A percentile compares a stretch with the other conserved stretches of the same genome.
phyloP scores from a whole-genome alignment of 768 basidiomycete species.

The Lactifluus rugatus region DNA sequence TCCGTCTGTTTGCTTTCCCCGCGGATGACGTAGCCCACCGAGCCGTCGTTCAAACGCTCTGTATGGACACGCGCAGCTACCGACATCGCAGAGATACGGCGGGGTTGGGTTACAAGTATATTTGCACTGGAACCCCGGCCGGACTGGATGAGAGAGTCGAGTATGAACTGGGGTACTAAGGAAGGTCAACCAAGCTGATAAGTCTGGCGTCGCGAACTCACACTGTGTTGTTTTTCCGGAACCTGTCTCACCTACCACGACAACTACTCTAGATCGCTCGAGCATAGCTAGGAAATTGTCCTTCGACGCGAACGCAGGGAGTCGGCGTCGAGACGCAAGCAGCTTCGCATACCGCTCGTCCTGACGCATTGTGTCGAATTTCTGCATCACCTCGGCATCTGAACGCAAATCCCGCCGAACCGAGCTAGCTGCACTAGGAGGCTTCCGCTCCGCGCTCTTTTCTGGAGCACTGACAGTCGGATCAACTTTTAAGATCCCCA shows the following conservation, averaged over 20 bases:
- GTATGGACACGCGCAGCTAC: conserved; percentile 80
- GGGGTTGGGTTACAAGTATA: conserved; percentile 84
- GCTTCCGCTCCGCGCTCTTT: conserved; percentile 1
- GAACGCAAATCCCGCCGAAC: conserved; percentile 34
- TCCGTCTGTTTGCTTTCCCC: conserved; percentile 66
- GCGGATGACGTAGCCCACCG: conserved; percentile 82
- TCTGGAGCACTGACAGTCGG: not conserved
- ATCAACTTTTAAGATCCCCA: not conserved
- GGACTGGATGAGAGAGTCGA: conserved; percentile 67
- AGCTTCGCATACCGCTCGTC: conserved; percentile 47
- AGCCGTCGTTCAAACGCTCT: conserved; percentile 67
- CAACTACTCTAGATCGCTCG: conserved; percentile 51
- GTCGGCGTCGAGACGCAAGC: conserved; percentile 41
- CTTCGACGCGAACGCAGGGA: conserved; percentile 70
- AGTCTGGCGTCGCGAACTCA: conserved; percentile 26
- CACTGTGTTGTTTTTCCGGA: conserved; percentile 89
- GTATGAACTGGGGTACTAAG: conserved; percentile 78
- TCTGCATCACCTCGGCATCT: conserved; percentile 39
- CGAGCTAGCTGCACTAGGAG: conserved; percentile 22
- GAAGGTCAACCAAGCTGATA: not conserved
- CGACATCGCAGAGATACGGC: conserved; percentile 80
- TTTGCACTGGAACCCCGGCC: conserved; percentile 53
- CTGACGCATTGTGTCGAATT: conserved; percentile 40
- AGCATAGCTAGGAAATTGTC: conserved; percentile 53
- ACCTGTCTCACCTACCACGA: conserved; percentile 89